Evolutionary conservation across 768 basidiomycete genomes (phyloP), one percentile per base, ranked within the genome.

Genomic region (Epithele typhae): DNA sequence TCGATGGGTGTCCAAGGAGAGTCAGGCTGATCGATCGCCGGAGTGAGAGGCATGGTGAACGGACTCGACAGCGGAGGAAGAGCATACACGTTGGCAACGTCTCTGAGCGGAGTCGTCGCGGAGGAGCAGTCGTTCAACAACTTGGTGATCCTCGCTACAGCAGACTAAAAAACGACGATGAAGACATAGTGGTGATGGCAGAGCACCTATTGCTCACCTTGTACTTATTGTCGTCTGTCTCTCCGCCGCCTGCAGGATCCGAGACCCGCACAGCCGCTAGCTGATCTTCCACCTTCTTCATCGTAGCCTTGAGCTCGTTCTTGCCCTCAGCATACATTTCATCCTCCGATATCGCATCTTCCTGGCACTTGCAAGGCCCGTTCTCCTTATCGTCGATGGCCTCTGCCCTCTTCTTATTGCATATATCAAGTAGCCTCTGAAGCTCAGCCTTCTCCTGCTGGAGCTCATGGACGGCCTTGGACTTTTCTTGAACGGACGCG

Each of bases 401-500:
- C n/a, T n/a, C n/a, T n/a, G n/a, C n/a, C n/a, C n/a, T n/a, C 40
- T 54, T 55, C 23, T 58, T 58, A 38, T 57, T 54, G 32, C 27
- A 38, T 17, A 3, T 18, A 15, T 40, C 25, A 23, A 33, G 19
- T 17, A 54, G 38, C 9, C 51, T 51, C 40, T 70, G 65, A 32
- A 72, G 53, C 43, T 69, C 70, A 45, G 67, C 64, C 52, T 77
- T 61, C 45, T 65, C 62, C 7, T 48, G 34, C 19, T 49, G 72
- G 36, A 84, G 59, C 6, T 61, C 67, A 25, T 74, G 69, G 47
- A 86, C 75, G 6, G 67, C 59, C 18, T 69, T 67, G 1, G 74
- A 70, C 63, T 86, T 85, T 58, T 82, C 73, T n/a, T 74, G 74
- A 54, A 87, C 67, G 0, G 80, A 79, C 12, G 66, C 59, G 56